Evolutionary conservation across 2,329 filamentous ascomycete species (phyloP), one percentile per base, ranked within the genome.

Genomic region (Zasmidium citrigriseum): DNA sequence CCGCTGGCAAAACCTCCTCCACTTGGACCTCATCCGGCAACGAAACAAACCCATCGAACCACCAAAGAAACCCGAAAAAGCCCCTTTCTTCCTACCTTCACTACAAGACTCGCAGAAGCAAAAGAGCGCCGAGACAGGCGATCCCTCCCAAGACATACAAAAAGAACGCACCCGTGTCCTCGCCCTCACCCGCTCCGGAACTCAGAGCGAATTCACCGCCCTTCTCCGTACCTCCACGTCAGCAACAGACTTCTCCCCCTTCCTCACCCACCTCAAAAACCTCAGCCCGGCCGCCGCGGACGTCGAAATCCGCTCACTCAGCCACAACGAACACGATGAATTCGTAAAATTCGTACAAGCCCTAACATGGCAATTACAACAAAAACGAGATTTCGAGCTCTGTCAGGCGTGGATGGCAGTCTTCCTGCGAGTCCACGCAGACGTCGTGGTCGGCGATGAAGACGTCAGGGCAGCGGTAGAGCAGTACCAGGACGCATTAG

Each of bases 331-430:
- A 10, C 58, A 59, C 14, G 89, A 70, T 58, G 95, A 98, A 74
- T 78, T 96, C 18, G 79, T 88, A 0, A 82, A 86, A 54, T 99
- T 99, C 71, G 87, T 98, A 52, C 75, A 79, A n/a, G 92, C 92
- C 1, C 76, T 99, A 56, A 96, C 90, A 0, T 81, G 79, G 54
- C 82, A 89, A 12, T 78, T 98, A 53, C 76, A 79, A 46, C 80
- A 85, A 52, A 86, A 88, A 63, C 85, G 84, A 49, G 95, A 98
- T 74, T 99, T 96, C 74, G 95, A 99, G 76, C 82, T 99, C 41
- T 89, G 91, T 16, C 93, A 98, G 75, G 91, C 92, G 0, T 99
- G 95, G 93, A 98, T 99, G 92, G 88, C 89, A 1, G 93, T 98
- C 1, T 96, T 98, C 70, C 73, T 99, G 59, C 85, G 88, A 49